Conservation (phyloP, 2,329 filamentous ascomycete genomes). For the Peltaster fructicola region DNA sequence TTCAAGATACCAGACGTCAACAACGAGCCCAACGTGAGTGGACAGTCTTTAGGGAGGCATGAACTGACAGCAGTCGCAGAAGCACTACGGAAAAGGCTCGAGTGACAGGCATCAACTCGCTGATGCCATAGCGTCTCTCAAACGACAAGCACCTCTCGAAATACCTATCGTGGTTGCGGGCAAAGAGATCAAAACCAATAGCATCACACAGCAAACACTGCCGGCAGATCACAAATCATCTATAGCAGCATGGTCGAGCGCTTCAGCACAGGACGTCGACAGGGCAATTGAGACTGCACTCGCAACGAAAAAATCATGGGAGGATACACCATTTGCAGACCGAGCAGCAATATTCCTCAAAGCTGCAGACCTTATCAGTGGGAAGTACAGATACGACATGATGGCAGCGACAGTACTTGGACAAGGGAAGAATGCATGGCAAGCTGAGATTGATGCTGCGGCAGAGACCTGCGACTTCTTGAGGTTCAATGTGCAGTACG, state of each 20-base stretch:
- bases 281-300: conserved; percentile 69
- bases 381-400: conserved; percentile 86
- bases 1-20: conserved; percentile 76
- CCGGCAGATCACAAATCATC: conserved; percentile 61
- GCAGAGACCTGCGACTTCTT: conserved; percentile 85
- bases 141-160: conserved; percentile 51
- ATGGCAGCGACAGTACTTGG: conserved; percentile 92
- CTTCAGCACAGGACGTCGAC: conserved; percentile 56
- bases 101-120: conserved; percentile 59
- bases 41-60: conserved; percentile 3
- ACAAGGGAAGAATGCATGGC: conserved; percentile 95
- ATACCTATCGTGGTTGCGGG: conserved; percentile 74
- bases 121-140: conserved; percentile 52
- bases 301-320: conserved; percentile 72
- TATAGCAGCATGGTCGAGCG: conserved; percentile 73
- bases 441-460: conserved; percentile 88
- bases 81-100: conserved; percentile 76
- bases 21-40: conserved; percentile 87
- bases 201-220: conserved; percentile 56
- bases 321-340: conserved; percentile 73
- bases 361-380: conserved; percentile 73
- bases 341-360: conserved; percentile 86
- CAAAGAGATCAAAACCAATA: conserved; percentile 42
- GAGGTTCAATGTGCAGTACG: conserved; percentile 76
- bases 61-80: conserved; percentile 31